phyloP scores from a whole-genome alignment of 1,139 yeast species.

The Geotrichum klebahnii region DNA sequence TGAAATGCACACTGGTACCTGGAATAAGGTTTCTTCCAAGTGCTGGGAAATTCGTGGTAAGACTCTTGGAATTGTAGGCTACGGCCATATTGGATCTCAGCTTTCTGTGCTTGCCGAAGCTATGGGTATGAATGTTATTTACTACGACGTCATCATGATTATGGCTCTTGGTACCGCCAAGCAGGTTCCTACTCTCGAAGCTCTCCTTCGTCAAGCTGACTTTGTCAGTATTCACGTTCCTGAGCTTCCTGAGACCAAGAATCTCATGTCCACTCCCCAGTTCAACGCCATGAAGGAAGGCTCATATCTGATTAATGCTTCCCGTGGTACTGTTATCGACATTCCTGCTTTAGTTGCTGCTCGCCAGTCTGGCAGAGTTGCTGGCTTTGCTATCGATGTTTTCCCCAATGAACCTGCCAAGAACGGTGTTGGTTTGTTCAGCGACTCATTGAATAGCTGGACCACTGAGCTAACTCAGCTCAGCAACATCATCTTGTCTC shows the following conservation, averaged over 20 bases:
- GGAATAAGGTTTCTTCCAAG: constrained; percentile 93
- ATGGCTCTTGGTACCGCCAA: constrained; percentile 97
- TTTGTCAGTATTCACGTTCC: constrained; percentile 94
- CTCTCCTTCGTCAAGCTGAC: constrained; percentile 74
- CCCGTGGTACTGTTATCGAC: constrained; percentile 97
- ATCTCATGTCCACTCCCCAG: constrained; percentile 84
- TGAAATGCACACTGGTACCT: constrained; percentile 92
- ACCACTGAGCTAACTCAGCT: constrained; percentile 74
- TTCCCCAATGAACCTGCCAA: constrained; percentile 97
- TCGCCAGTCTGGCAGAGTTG: constrained; percentile 86
- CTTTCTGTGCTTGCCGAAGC: constrained; percentile 94
- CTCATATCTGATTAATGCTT: constrained; percentile 87
- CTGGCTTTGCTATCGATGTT: constrained; percentile 97
- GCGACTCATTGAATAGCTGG: constrained; percentile 71
- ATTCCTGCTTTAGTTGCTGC: constrained; percentile 91
- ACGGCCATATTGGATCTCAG: constrained; percentile 98
- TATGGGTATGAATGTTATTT: constrained; percentile 94
- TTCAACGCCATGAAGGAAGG: constrained; percentile 96
- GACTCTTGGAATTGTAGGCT: constrained; percentile 93
- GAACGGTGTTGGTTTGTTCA: constrained; percentile 82
- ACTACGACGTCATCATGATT: constrained; percentile 86
- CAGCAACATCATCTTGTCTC: constrained; percentile 87
- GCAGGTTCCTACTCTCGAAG: constrained; percentile 82
- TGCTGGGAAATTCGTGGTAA: constrained; percentile 99
- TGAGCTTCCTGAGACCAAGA: constrained; percentile 85